Conservation (phyloP, 768 basidiomycete genomes). For the Rhodosporidiobolus sp. region DNA sequence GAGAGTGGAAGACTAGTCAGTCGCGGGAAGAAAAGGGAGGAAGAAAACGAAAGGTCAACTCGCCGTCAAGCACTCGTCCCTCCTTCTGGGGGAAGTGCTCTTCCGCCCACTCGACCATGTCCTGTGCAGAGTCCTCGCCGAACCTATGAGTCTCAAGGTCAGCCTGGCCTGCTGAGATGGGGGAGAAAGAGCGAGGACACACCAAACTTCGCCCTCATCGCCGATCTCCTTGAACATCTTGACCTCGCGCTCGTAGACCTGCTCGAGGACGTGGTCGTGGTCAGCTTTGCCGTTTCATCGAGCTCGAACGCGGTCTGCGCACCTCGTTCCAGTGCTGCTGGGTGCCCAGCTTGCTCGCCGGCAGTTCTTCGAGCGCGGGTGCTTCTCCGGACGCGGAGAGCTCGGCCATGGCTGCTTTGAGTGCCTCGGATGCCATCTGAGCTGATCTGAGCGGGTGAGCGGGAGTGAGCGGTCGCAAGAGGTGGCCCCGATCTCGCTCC, state of each 20-base stretch:
- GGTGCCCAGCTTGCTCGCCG: slow-evolving; percentile 49
- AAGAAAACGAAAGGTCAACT: slow-evolving; percentile 24
- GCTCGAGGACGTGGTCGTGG: not conserved
- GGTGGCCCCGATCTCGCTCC: too few relatives aligned
- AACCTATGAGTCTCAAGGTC: slow-evolving; percentile 46
- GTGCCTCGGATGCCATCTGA: slow-evolving; percentile 31
- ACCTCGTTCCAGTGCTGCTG: slow-evolving; percentile 49
- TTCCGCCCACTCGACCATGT: slow-evolving; percentile 52
- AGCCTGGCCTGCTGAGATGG: not conserved
- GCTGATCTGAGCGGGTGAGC: not conserved
- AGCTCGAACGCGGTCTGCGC: not conserved
- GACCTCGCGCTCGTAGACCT: slow-evolving; percentile 47
- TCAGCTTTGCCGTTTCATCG: not conserved
- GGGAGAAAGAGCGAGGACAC: slow-evolving; percentile 15
- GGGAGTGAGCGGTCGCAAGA: too few relatives aligned
- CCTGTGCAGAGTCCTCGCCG: slow-evolving; percentile 50
- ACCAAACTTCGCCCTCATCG: slow-evolving; percentile 54
- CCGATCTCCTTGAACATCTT: slow-evolving; percentile 51
- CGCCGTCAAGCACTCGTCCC: slow-evolving; percentile 50
- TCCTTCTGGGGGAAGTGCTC: slow-evolving; percentile 45
- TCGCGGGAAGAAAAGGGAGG: not conserved
- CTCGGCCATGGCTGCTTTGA: slow-evolving; percentile 29
- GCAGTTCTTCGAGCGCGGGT: slow-evolving; percentile 24
- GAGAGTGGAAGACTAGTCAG: not conserved
- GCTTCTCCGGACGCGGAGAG: slow-evolving; percentile 30